Base-by-base conservation (phyloP, 2,329 filamentous ascomycete species). In the Botryotinia calthae region DNA sequence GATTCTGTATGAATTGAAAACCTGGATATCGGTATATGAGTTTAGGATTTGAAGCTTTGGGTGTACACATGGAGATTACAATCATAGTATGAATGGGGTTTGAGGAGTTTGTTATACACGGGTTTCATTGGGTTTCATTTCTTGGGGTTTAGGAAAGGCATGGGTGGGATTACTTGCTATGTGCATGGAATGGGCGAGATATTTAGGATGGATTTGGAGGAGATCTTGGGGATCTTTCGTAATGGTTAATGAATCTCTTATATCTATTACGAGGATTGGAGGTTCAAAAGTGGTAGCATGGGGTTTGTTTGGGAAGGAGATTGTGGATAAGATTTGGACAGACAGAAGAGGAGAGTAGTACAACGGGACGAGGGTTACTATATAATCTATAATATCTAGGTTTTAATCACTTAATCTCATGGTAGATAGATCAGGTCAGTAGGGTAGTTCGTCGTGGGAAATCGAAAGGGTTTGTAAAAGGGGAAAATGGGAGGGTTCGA, bases 221-320 rank as follows among this genome's bases (percentile, higher is more conserved):
- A 40, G 25, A 28, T 42, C 22, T 67, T 22, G 64, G 48, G 34
- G 64, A 20, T 54, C 48, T 54, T 16, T 9, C 7, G 48, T 54
- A 54, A 67, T 22, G 48, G 64, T 56, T 67, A 67, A 67, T 67
- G 64, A 67, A 56, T 67, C 64, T 67, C 48, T 67, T 67, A 67
- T 67, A 67, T 56, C 48, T 28, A 16, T 54, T 28, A 67, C 56
- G 64, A 56, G 25, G 64, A 31, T 56, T 54, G 34, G 10, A 40
- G 25, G 34, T 10, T 56, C 31, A 16, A 54, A 54, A 54, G n/a
- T n/a, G 58, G 34, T 22, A n/a, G 34, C 10, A 18, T 40, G 25
- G 34, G 31, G 1, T 22, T 61, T 40, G 22, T 37, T 61, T 37
- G 1, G 34, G 25, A 40, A 8, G 34, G 12, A 54, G 25, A 54